Evolutionary conservation across 306 rosid species (phyloP).

Genomic region (Vachellia pachyceras): DNA sequence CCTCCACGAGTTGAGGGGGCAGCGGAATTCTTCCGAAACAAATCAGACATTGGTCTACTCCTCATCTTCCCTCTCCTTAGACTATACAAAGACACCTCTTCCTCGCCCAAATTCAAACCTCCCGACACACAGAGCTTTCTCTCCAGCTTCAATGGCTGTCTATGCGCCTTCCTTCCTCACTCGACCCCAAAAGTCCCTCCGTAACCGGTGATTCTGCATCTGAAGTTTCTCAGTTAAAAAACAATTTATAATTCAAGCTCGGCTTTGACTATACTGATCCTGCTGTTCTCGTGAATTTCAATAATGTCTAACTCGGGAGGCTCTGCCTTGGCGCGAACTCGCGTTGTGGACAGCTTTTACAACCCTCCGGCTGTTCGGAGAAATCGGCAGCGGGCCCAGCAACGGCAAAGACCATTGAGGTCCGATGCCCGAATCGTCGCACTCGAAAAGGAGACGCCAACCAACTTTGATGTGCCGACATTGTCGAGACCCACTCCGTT

Average conservation of each 20-base stretch:
- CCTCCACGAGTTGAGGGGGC: no score
- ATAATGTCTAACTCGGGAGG: constrained; percentile 50
- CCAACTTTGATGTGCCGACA: constrained; percentile 36
- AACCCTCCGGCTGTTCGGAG: constrained; percentile 29
- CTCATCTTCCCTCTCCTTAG: constrained; percentile 6
- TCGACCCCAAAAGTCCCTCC: not conserved
- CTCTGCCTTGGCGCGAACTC: constrained; percentile 22
- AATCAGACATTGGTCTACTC: not conserved
- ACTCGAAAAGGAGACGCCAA: not conserved
- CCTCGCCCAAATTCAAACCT: not conserved
- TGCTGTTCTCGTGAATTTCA: not conserved
- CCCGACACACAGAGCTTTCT: not conserved
- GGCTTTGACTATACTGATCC: constrained; percentile 15
- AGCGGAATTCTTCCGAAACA: no score
- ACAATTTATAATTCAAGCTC: not conserved
- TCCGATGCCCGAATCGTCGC: constrained; percentile 28
- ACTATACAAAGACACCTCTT: not conserved
- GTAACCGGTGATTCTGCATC: not conserved
- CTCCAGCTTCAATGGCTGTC: not conserved
- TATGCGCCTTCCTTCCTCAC: not conserved
- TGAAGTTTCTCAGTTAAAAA: not conserved
- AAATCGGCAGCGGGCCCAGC: constrained; percentile 22
- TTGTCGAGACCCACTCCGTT: constrained; percentile 40
- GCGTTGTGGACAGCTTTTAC: constrained; percentile 36
- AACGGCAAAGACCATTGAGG: constrained; percentile 24